Base-by-base conservation (phyloP, 2,329 filamentous ascomycete species). In the Fusarium subtropicale region DNA sequence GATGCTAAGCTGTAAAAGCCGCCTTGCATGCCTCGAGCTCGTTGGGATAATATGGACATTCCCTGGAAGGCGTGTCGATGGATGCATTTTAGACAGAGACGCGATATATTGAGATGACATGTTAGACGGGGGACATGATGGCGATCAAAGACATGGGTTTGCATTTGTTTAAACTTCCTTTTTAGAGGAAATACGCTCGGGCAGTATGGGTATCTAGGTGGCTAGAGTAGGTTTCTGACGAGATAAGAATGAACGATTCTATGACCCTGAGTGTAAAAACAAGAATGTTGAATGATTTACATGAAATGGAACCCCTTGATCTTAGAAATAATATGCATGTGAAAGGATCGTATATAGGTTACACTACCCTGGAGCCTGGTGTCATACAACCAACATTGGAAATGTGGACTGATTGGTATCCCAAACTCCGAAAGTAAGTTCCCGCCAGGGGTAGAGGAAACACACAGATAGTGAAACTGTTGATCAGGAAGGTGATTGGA, bases 1-100 rank as follows among this genome's bases (percentile, higher is more conserved):
- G 93, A 92, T 68, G 82, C 92, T 16, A 97, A 97, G 82, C 85
- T 97, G 60, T 95, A 36, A 68, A 33, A 5, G 36, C 36, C 34
- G 30, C 12, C 16, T 31, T n/a, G 38, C 39, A 34, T 39, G 39
- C 48, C 47, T 59, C 51, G 38, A 18, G 12, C 31, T 56, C 16
- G 63, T 46, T 39, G 26, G 24, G 48, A 47, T 58, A 58, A 53
- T 22, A 60, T 26, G 38, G 62, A 41, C 54, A 26, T 28, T 57
- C 51, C 24, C 18, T 33, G 33, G 30, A 71, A 39, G 44, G 44
- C 42, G 20, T 36, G 46, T 60, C 54, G 51, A 42, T 48, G 46
- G 44, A 30, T 52, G 42, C 53, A 72, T 57, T 20, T 71, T 66
- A 66, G 65, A 71, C 31, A 44, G 52, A 50, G 44, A 48, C 52